A percentile compares a stretch with the other conserved stretches of the same genome.
phyloP scores from a whole-genome alignment of 2,329 filamentous ascomycete genomes.

The Penicillium sp. region DNA sequence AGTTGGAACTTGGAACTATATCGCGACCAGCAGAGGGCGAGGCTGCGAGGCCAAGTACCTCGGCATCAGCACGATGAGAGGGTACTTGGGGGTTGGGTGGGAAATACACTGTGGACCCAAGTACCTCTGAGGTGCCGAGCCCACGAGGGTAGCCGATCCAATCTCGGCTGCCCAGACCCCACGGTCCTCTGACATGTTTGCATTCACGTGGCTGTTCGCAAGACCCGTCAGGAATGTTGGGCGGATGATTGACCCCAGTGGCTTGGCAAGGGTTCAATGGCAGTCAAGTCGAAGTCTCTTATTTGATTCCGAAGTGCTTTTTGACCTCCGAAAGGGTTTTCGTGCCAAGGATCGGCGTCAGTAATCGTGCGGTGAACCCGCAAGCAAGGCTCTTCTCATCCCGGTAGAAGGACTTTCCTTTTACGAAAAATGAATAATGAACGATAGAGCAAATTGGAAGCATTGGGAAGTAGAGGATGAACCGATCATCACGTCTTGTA shows the following conservation, averaged over 20 bases:
- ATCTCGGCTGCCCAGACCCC: constrained; percentile 5
- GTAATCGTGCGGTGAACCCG: no score
- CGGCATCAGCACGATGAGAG: constrained; percentile 6
- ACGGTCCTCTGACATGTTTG: constrained; percentile 14
- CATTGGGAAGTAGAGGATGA: no score
- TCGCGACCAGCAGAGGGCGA: neutral
- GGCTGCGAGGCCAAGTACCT: constrained; percentile 8
- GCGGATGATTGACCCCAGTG: no score
- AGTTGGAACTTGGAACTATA: constrained; percentile 10
- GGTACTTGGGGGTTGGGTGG: constrained; percentile 7
- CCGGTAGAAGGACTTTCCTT: no score
- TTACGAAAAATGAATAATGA: no score
- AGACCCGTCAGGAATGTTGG: no score
- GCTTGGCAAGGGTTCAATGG: neutral
- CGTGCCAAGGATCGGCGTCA: no score
- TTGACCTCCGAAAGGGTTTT: no score
- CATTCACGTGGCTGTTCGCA: neutral
- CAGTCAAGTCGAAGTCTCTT: neutral
- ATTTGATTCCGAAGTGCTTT: no score
- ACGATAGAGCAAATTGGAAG: no score
- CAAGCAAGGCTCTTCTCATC: no score
- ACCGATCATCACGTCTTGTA: no score
- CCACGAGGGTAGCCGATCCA: neutral
- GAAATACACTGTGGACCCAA: constrained; percentile 1
- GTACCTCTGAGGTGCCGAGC: constrained; percentile 7